These are phyloP conservation scores for Tetradesmus obliquus DNA, from an alignment of 139 green algal species.

Conservation along the genomic window DNA sequence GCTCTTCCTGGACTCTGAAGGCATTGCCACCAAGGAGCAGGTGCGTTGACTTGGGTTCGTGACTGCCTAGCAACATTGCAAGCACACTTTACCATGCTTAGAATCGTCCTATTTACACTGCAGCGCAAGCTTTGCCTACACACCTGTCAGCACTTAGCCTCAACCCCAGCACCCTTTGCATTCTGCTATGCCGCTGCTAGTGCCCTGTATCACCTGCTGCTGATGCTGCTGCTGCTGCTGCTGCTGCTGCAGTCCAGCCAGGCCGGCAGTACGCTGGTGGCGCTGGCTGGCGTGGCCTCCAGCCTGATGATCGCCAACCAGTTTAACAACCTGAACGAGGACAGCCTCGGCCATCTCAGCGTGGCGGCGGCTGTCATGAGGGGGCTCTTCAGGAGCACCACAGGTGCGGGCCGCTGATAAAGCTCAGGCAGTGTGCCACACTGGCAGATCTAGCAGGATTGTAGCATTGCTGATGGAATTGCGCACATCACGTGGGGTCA, in stretches of 20 bases:
- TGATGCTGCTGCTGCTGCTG: background rate
- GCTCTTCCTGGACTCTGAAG: background rate
- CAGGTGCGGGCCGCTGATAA: too few relatives aligned
- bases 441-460: too few relatives aligned
- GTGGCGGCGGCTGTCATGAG: background rate
- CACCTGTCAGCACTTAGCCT: too few relatives aligned
- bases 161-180: too few relatives aligned
- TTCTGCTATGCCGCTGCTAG: too few relatives aligned
- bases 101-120: too few relatives aligned
- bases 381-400: background rate
- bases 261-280: background rate
- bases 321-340: background rate
- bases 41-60: background rate
- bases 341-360: background rate
- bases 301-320: background rate
- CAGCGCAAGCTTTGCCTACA: too few relatives aligned
- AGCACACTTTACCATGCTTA: too few relatives aligned
- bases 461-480: too few relatives aligned
- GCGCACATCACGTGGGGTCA: too few relatives aligned
- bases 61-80: background rate
- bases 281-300: background rate
- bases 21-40: background rate
- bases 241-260: background rate
- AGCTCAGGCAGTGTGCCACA: too few relatives aligned
- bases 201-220: background rate